Evolutionary conservation across 116 monocot species (phyloP), one percentile per base, ranked within the genome.

Genomic region (Posidonia oceanica): DNA sequence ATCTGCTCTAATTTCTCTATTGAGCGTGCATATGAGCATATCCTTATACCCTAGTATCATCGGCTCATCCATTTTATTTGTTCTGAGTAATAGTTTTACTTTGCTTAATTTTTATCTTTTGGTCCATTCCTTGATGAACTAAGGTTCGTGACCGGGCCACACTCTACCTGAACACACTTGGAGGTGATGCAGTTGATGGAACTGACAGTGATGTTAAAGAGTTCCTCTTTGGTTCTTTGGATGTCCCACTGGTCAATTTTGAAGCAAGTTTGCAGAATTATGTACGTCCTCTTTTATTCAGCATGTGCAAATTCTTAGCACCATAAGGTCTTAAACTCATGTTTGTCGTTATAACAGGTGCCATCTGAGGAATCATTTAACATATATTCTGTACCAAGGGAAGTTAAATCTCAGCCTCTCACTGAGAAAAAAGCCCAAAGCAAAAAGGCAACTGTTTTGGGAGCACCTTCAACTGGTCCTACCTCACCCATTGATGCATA

Each of bases 71-170:
- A 22, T 18, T 60, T 22, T 7, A 60, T 60, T 22, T 15, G 29
- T 60, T 60, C 20, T 60, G 21, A 29, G n/a, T n/a, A 56, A 14
- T n/a, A 56, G 17, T 56, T 3, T 12, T 11, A 56, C 0, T 0
- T 56, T 29, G 29, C 29, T 29, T 29, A 29, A 29, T 16, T 56
- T 20, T 60, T 60, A n/a, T 18, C 21, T 11, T 12, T 21, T 22
- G 29, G 10, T 60, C 29, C 8, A 6, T 29, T 21, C 29, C 0
- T 60, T 60, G 10, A 10, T 42, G 23, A 14, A 39, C 23, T 17
- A 67, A 98, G 98, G 98, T 98, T 81, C 93, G 98, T 65, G 98
- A 98, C 53, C 83, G 98, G 3, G 98, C 98, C 20, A 98, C 98
- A 78, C 93, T 98, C 75, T 98, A 93, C 84, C 80, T 98, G 38